phyloP scores from a whole-genome alignment of 371 early-diverging fungal species.

The Rhizopus delemar region DNA sequence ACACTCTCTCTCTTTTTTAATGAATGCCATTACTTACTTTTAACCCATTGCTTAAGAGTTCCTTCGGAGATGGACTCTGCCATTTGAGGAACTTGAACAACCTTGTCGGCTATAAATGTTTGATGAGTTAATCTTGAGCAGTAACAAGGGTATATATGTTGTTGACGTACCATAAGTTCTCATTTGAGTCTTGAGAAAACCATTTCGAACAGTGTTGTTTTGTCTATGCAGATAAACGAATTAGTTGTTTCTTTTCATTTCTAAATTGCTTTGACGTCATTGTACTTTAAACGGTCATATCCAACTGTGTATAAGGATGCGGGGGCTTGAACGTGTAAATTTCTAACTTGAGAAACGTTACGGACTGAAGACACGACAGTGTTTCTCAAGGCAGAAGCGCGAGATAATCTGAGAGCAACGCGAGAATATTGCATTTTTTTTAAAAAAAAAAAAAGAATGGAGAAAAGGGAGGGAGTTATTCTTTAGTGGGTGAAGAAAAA shows the following conservation, averaged over 20 bases:
- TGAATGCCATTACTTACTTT: slow-evolving; percentile 64
- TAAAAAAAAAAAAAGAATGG: slow-evolving; percentile 3
- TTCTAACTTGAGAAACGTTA: slow-evolving; percentile 37
- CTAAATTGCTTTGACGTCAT: not conserved
- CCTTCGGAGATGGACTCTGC: slow-evolving; percentile 98
- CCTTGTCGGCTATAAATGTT: slow-evolving; percentile 62
- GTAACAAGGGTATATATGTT: not conserved
- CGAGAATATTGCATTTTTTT: slow-evolving; percentile 38
- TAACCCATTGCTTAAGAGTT: slow-evolving; percentile 92
- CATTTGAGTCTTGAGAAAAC: slow-evolving; percentile 31
- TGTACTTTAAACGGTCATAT: slow-evolving; percentile 39
- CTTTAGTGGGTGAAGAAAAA: slow-evolving; percentile 1
- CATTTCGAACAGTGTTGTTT: slow-evolving; percentile 14
- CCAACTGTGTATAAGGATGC: slow-evolving; percentile 40
- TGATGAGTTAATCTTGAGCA: not conserved
- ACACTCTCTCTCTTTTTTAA: not conserved
- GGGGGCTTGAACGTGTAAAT: slow-evolving; percentile 47
- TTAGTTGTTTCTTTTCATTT: not conserved
- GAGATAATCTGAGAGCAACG: slow-evolving; percentile 19
- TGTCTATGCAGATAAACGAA: slow-evolving; percentile 13
- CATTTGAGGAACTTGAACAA: slow-evolving; percentile 93
- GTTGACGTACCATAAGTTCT: slow-evolving; percentile 45
- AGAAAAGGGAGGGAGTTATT: not conserved
- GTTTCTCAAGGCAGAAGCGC: slow-evolving; percentile 16
- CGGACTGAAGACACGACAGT: slow-evolving; percentile 20